These are phyloP conservation scores for Trapa bicornis DNA, from an alignment of 345 rosid species.

Conservation along the genomic window DNA sequence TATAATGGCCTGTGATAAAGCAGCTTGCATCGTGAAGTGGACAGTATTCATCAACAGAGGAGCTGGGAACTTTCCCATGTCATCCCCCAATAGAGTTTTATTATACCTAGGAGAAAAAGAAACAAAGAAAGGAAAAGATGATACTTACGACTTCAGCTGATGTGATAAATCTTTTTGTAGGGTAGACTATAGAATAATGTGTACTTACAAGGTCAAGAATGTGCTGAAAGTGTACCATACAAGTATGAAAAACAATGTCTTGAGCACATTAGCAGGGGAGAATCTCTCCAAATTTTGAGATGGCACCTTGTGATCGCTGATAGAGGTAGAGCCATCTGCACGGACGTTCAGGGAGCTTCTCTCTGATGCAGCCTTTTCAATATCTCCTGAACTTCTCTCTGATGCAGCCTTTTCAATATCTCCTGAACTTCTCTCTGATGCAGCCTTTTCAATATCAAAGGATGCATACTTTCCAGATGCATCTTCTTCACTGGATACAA, in stretches of 20 bases:
- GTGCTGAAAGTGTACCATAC: conserved; percentile 99
- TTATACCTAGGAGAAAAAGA: conserved; percentile 47
- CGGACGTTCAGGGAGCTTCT: conserved; percentile 17
- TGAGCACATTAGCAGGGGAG: conserved; percentile 66
- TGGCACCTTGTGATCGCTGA: conserved; percentile 16
- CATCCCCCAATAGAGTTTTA: conserved; percentile 90
- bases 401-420: conserved; percentile 10
- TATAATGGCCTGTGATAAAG: conserved; percentile 56
- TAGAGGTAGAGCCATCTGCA: conserved; percentile 24
- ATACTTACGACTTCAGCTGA: not conserved
- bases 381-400: conserved; percentile 22
- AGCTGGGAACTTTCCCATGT: conserved; percentile 94
- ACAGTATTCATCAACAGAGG: conserved; percentile 91
- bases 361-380: conserved; percentile 25
- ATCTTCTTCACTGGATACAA: conserved; percentile 21
- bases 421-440: conserved; percentile 16
- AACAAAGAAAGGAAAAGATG: not conserved
- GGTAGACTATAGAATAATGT: conserved; percentile 5
- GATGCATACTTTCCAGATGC: conserved; percentile 31
- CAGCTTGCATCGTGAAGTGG: conserved; percentile 91
- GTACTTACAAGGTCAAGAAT: conserved; percentile 91
- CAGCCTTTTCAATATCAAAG: conserved; percentile 46
- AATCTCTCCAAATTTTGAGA: conserved; percentile 25
- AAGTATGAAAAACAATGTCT: conserved; percentile 86
- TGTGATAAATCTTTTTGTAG: not conserved